Percentiles rank a stretch among this genome's conserved stretches.
These are phyloP conservation scores for Glycyrrhiza uralensis DNA, from an alignment of 306 rosid species.

Conservation along the genomic window DNA sequence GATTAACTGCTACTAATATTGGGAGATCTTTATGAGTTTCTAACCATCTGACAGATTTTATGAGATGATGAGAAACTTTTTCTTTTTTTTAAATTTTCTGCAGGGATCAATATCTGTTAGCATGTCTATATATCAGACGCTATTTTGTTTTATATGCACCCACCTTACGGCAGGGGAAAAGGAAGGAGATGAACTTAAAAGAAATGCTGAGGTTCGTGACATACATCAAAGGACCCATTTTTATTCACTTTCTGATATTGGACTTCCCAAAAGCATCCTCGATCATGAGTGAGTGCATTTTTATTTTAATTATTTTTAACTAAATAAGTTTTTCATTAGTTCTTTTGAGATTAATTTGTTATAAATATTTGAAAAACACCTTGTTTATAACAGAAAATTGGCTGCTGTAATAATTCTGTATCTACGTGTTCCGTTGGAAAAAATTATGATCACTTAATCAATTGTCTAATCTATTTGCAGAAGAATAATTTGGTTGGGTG, in stretches of 20 bases:
- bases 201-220: constrained; percentile 78
- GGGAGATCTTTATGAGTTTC: background rate
- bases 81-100: constrained; percentile 16
- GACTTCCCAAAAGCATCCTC: constrained; percentile 56
- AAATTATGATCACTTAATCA: constrained; percentile 3
- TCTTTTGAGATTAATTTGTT: too few relatives aligned
- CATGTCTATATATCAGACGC: constrained; percentile 89
- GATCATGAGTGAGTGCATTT: constrained; percentile 80
- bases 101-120: constrained; percentile 93
- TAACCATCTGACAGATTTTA: background rate
- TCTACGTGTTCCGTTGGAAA: constrained; percentile 1
- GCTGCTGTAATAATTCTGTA: background rate
- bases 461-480: constrained; percentile 51
- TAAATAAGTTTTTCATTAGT: too few relatives aligned
- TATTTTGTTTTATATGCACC: constrained; percentile 85
- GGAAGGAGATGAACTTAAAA: constrained; percentile 66
- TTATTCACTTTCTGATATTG: constrained; percentile 48
- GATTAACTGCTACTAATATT: background rate
- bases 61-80: constrained; percentile 21
- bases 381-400: too few relatives aligned
- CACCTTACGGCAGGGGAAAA: constrained; percentile 91
- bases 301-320: too few relatives aligned
- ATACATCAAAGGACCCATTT: constrained; percentile 75
- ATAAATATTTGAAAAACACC: too few relatives aligned
- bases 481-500: constrained; percentile 89